Conservation (phyloP, 208 protist species). For the Crithidia bombi region DNA sequence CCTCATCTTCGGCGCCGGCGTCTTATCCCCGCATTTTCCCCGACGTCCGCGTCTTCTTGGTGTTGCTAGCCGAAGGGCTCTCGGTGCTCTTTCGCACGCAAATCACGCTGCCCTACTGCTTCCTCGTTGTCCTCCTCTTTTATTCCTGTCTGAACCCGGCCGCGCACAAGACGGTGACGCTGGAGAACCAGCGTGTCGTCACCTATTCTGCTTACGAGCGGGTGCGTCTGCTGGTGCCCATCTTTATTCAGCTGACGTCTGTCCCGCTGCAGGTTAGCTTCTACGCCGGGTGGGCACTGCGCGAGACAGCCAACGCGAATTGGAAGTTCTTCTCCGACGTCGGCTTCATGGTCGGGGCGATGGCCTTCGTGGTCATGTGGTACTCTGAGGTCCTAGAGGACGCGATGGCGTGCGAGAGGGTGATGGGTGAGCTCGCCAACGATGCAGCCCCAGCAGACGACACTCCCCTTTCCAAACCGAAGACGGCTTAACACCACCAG, state of each 20-base stretch:
- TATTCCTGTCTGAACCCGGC: slow-evolving; percentile 56
- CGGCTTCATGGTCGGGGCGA: slow-evolving; percentile 39
- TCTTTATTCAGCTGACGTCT: slow-evolving; percentile 48
- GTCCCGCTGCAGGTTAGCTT: slow-evolving; percentile 66
- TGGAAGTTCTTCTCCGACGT: slow-evolving; percentile 81
- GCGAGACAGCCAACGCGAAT: slow-evolving; percentile 72
- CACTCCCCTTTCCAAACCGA: not conserved
- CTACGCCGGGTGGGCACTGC: slow-evolving; percentile 67
- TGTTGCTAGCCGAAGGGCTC: slow-evolving; percentile 54
- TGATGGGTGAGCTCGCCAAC: slow-evolving; percentile 10
- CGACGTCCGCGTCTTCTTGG: slow-evolving; percentile 42
- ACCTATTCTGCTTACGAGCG: slow-evolving; percentile 48
- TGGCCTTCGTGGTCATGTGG: slow-evolving; percentile 57
- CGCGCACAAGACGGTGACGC: slow-evolving; percentile 32
- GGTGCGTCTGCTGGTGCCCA: slow-evolving; percentile 54
- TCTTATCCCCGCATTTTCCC: slow-evolving; percentile 38
- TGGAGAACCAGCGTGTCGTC: slow-evolving; percentile 30
- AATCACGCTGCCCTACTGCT: slow-evolving; percentile 57
- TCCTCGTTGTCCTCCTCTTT: slow-evolving; percentile 54
- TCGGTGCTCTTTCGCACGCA: slow-evolving; percentile 52
- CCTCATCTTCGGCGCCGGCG: too few species aligned
- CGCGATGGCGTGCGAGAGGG: slow-evolving; percentile 37
- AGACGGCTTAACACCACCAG: too few species aligned
- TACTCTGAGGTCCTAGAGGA: slow-evolving; percentile 46
- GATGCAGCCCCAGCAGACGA: not conserved